Conservation (phyloP, 345 rosid genomes). For the Bruguiera sexangula region DNA sequence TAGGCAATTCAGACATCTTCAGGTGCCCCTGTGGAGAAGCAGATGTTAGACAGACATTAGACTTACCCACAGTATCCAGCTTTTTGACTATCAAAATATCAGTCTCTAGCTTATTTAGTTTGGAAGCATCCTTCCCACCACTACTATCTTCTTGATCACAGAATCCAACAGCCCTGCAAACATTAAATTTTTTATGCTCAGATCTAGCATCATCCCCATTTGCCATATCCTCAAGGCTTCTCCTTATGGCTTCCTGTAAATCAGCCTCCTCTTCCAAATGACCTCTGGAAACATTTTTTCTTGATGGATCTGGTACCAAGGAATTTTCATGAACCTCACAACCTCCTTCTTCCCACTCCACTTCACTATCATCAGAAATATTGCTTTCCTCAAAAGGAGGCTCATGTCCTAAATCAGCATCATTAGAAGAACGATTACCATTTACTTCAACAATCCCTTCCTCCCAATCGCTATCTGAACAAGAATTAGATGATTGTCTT, state of each 20-base stretch:
- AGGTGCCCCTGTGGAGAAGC: conserved; percentile 26
- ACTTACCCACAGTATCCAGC: conserved; percentile 21
- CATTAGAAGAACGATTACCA: conserved; percentile 20
- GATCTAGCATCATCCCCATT: conserved; percentile 20
- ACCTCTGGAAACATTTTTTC: conserved; percentile 50
- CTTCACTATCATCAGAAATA: conserved; percentile 48
- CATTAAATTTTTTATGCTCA: conserved; percentile 16
- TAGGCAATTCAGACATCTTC: conserved; percentile 23
- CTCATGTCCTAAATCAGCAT: conserved; percentile 29
- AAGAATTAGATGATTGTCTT: conserved; percentile 37
- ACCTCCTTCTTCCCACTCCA: conserved; percentile 67
- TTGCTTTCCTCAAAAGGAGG: conserved; percentile 30
- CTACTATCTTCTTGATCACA: conserved; percentile 27
- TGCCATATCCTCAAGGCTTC: conserved; percentile 63
- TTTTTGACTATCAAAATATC: conserved; percentile 28
- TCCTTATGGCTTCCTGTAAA: conserved; percentile 81
- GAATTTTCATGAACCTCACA: conserved; percentile 26
- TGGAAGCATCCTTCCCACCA: conserved; percentile 15
- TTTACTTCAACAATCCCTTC: conserved; percentile 41
- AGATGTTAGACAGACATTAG: conserved; percentile 24
- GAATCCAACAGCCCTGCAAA: conserved; percentile 18
- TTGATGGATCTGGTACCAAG: conserved; percentile 27
- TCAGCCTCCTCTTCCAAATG: conserved; percentile 73
- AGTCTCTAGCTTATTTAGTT: conserved; percentile 17
- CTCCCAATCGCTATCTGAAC: conserved; percentile 73